Evolutionary conservation across 2,329 filamentous ascomycete species (phyloP).

Genomic region (Paraphaeosphaeria minitans): DNA sequence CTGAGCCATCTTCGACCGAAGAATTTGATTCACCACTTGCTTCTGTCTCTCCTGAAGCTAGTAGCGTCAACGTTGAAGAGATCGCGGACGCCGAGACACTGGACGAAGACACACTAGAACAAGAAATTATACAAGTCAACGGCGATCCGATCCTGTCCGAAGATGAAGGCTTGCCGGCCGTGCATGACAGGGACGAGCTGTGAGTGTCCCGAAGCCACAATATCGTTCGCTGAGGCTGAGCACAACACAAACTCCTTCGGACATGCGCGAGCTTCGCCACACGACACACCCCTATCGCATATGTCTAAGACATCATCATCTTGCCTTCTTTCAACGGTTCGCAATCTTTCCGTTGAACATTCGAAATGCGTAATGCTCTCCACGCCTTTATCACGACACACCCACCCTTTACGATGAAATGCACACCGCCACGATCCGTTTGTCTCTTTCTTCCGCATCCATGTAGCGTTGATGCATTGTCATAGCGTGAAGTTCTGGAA

Average conservation of each 20-base stretch:
- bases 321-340: conserved; percentile 2
- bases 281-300: not conserved
- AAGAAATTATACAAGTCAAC: too few relatives aligned
- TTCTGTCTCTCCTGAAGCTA: not conserved
- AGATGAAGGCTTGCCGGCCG: not conserved
- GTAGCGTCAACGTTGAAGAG: not conserved
- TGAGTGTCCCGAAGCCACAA: not conserved
- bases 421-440: conserved; percentile 2
- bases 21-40: not conserved
- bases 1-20: not conserved
- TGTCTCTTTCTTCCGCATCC: conserved; percentile 1
- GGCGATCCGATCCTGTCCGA: not conserved
- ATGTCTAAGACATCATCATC: not conserved
- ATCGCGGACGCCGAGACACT: not conserved
- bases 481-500: conserved; percentile 5
- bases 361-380: conserved; percentile 4
- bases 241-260: not conserved
- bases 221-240: conserved; percentile 4
- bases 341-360: not conserved
- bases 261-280: not conserved
- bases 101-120: not conserved
- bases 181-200: conserved; percentile 5
- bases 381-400: conserved; percentile 1
- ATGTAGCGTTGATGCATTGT: conserved; percentile 8
- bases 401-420: conserved; percentile 7